Evolutionary conservation across 495 filamentous ascomycete genomes (phyloP).

Genomic region (Neurospora discreta): DNA sequence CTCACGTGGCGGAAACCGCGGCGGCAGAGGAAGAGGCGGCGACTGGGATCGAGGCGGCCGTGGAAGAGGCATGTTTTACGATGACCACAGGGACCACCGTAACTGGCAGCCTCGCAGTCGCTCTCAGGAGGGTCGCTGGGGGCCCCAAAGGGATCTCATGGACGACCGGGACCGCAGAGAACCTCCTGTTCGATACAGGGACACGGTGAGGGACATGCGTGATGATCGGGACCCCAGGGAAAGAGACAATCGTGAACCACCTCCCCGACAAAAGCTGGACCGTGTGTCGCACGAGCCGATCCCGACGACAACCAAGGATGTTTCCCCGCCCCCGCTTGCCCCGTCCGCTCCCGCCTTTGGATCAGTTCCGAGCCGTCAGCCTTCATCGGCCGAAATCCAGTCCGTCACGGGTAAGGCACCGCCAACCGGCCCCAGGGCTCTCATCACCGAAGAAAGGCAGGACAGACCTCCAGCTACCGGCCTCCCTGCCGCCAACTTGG

Average conservation of each 20-base stretch:
- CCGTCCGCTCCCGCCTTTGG: conserved; percentile 79
- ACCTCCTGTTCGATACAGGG: conserved; percentile 19
- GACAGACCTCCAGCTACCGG: conserved; percentile 23
- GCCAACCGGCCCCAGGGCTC: conserved; percentile 41
- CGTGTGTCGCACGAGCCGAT: conserved; percentile 34
- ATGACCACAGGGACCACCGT: conserved; percentile 44
- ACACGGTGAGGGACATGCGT: conserved; percentile 40
- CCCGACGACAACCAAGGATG: conserved; percentile 29
- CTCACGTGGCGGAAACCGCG: conserved; percentile 7
- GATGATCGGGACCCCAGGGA: conserved; percentile 44
- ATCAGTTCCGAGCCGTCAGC: conserved; percentile 39
- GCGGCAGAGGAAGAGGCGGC: conserved; percentile 49
- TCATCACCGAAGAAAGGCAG: conserved; percentile 33
- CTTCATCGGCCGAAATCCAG: conserved; percentile 26
- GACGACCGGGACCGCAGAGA: conserved; percentile 40
- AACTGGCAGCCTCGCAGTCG: conserved; percentile 48
- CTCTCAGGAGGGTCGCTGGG: conserved; percentile 55
- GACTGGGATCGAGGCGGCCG: conserved; percentile 58
- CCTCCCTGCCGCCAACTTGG: conserved; percentile 7
- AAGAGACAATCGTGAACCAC: conserved; percentile 24
- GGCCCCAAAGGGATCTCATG: conserved; percentile 24
- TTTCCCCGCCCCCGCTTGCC: conserved; percentile 63
- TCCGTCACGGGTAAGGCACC: conserved; percentile 34
- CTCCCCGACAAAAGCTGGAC: conserved; percentile 33
- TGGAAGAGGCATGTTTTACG: conserved; percentile 33